These are phyloP conservation scores for Cordia subcordata DNA, from an alignment of 257 asterid genomes.

Conservation along the genomic window DNA sequence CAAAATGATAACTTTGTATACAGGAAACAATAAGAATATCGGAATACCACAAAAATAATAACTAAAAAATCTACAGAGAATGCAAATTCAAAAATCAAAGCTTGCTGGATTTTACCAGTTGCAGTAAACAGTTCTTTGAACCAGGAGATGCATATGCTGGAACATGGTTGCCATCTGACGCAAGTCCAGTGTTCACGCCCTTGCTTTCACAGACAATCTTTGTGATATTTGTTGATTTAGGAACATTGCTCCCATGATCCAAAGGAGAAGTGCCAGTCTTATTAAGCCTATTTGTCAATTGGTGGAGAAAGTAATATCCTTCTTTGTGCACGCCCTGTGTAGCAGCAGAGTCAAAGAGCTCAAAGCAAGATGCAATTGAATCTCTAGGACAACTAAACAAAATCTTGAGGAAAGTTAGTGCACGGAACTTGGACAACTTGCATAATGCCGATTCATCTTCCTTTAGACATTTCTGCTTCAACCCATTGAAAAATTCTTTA, in stretches of 20 bases:
- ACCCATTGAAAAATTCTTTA: constrained; percentile 40
- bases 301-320: constrained; percentile 68
- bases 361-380: constrained; percentile 67
- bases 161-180: constrained; percentile 29
- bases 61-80: not conserved
- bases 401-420: constrained; percentile 58
- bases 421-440: constrained; percentile 63
- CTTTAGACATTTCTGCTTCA: constrained; percentile 45
- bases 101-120: constrained; percentile 51
- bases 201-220: constrained; percentile 30
- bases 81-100: constrained; percentile 8
- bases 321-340: constrained; percentile 39
- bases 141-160: constrained; percentile 20
- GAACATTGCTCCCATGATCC: constrained; percentile 26
- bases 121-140: constrained; percentile 58
- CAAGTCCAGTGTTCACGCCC: constrained; percentile 27
- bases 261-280: constrained; percentile 26
- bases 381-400: constrained; percentile 58
- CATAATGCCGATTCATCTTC: constrained; percentile 42
- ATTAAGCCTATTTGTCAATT: constrained; percentile 51
- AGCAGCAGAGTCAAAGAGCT: constrained; percentile 49
- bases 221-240: constrained; percentile 21
- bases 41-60: constrained; percentile 8
- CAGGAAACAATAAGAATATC: no score
- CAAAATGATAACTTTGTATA: no score